Conservation (phyloP, 352 stramenopile genomes). For the Phytophthora nicotianae region DNA sequence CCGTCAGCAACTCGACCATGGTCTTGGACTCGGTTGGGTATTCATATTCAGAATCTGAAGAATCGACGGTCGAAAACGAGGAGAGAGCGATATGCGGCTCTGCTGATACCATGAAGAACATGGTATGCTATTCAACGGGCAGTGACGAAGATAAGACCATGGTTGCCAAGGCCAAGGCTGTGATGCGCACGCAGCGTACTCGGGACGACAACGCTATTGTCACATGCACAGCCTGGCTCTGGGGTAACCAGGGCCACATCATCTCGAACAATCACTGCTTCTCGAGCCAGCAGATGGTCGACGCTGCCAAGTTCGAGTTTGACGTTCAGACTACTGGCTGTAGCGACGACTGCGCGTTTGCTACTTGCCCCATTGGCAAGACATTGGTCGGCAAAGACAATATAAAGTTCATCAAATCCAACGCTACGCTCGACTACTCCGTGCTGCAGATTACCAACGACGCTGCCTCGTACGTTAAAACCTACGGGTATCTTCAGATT, state of each 20-base stretch:
- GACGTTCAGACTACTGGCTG: conserved; percentile 60
- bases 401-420: conserved; percentile 63
- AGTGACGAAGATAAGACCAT: conserved; percentile 43
- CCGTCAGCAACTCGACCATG: conserved; percentile 28
- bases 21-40: conserved; percentile 42
- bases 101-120: conserved; percentile 66
- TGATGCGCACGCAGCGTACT: conserved; percentile 55
- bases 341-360: conserved; percentile 48
- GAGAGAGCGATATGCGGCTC: conserved; percentile 50
- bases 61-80: conserved; percentile 46
- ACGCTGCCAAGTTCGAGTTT: conserved; percentile 57
- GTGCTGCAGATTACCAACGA: conserved; percentile 56
- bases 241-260: conserved; percentile 63
- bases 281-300: conserved; percentile 45
- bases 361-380: conserved; percentile 44
- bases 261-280: conserved; percentile 76
- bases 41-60: conserved; percentile 36
- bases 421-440: conserved; percentile 57
- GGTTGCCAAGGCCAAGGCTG: conserved; percentile 44
- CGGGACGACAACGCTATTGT: conserved; percentile 51
- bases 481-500: conserved; percentile 66
- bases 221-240: conserved; percentile 56
- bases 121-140: conserved; percentile 42
- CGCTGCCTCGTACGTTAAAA: conserved; percentile 38
- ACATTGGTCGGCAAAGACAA: conserved; percentile 43